Base-by-base conservation (phyloP, 1,139 yeast genomes). In the Entelexis paramagnoliae region DNA sequence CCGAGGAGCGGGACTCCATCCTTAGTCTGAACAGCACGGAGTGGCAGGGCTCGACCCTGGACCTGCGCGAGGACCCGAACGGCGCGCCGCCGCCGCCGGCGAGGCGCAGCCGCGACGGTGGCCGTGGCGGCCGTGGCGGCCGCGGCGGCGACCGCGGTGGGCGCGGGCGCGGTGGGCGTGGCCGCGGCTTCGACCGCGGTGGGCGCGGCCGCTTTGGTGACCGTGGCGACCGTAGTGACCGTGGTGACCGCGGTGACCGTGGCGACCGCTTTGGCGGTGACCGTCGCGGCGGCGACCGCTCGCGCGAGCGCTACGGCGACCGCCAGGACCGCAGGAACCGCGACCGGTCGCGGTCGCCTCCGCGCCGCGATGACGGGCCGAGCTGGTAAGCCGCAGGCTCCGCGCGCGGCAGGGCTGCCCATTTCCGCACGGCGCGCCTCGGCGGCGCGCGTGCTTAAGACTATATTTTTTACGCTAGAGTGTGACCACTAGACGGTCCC, bases 41-140 rank as follows among this genome's bases (percentile, higher is more conserved):
- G 56, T 81, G 78, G 74, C 78, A 79, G 65, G 95, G 85, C 58
- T 66, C 78, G 53, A 71, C 74, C 50, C 71, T 86, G 55, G 67
- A 76, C 56, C 85, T 89, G 55, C 86, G 80, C 69, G 87, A 80
- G 71, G 95, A 86, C 67, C 82, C 83, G 63, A 77, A 83, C 16
- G 66, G 66, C 19, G 62, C 64, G 11, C 62, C 66, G 19, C 64
- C 63, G 33, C 57, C 56, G n/a, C 59, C 57, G 19, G 50, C 52
- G 17, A 50, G 60, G 9, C 51, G 51, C 30, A 32, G 44, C 41
- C 49, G 55, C 19, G 57, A 57, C 19, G 14, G 44, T 17, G 53
- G 51, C 50, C 56, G 58, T 45, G 49, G 55, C 40, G 59, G 48
- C 41, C 55, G 61, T 11, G 43, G 51, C 11, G 54, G 54, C 40